phyloP scores from a whole-genome alignment of 805 yeast species.

The Komagataella populi region DNA sequence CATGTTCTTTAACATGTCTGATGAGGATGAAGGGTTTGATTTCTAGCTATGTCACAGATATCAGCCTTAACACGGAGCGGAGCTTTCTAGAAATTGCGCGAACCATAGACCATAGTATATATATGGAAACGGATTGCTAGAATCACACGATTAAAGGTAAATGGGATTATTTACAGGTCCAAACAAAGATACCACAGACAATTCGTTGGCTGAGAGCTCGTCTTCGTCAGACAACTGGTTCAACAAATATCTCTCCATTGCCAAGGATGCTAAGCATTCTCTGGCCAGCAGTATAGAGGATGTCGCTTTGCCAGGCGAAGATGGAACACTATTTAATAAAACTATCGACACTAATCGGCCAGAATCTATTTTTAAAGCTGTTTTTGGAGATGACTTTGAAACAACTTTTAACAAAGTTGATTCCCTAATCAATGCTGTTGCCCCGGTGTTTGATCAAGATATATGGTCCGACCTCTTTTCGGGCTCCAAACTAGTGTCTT shows the following conservation, averaged over 20 bases:
- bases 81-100: neutral
- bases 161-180: slow-evolving; percentile 3
- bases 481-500: neutral
- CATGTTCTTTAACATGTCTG: slow-evolving; percentile 52
- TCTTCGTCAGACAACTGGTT: neutral
- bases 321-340: neutral
- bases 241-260: neutral
- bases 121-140: neutral
- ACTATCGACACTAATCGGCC: neutral
- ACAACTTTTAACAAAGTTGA: slow-evolving; percentile 1
- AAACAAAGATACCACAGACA: slow-evolving; percentile 1
- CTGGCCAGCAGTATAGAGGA: neutral
- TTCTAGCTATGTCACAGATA: neutral
- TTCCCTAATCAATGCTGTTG: slow-evolving; percentile 3
- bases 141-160: neutral
- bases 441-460: slow-evolving; percentile 5
- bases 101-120: neutral
- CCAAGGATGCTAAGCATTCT: neutral
- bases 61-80: neutral
- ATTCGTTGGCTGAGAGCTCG: neutral
- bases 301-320: neutral
- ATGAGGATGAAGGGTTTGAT: slow-evolving; percentile 19
- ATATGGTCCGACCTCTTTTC: neutral
- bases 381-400: slow-evolving; percentile 1
- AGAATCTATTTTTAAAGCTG: slow-evolving; percentile 1